These are phyloP conservation scores for Musa acuminata DNA, from an alignment of 176 grass and related monocot species.

Conservation along the genomic window DNA sequence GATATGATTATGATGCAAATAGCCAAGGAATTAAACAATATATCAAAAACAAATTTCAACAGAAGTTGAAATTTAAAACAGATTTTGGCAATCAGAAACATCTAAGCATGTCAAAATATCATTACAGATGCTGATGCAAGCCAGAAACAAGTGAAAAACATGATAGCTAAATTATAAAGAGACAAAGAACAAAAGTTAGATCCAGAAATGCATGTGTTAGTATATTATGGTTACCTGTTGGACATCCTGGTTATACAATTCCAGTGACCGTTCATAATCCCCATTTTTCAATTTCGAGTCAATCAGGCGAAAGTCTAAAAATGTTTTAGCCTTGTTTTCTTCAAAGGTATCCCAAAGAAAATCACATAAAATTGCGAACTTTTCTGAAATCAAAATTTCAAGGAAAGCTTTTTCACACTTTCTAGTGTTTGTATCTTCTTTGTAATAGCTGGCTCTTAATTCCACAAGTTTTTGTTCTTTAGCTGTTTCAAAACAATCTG, in stretches of 20 bases:
- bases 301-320: conserved; percentile 64
- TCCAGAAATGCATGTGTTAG: background rate
- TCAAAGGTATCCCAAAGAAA: conserved; percentile 54
- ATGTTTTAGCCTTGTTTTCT: conserved; percentile 34
- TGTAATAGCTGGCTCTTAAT: conserved; percentile 3
- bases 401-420: conserved; percentile 57
- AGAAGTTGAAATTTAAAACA: background rate
- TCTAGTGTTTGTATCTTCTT: conserved; percentile 25
- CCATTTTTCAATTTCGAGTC: conserved; percentile 83
- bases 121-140: background rate
- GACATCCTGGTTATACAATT: conserved; percentile 57
- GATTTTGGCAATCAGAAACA: background rate
- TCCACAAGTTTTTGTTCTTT: background rate
- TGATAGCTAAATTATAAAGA: background rate
- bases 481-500: conserved; percentile 3
- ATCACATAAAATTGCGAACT: conserved; percentile 64
- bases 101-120: background rate
- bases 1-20: background rate
- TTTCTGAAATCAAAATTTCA: conserved; percentile 58
- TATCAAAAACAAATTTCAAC: background rate
- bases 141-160: background rate
- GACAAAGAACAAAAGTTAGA: background rate
- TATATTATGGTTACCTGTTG: conserved; percentile 38
- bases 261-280: conserved; percentile 52
- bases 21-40: background rate